Conservation (phyloP, 78 protist species). For the Dictyostelium discoideum region DNA sequence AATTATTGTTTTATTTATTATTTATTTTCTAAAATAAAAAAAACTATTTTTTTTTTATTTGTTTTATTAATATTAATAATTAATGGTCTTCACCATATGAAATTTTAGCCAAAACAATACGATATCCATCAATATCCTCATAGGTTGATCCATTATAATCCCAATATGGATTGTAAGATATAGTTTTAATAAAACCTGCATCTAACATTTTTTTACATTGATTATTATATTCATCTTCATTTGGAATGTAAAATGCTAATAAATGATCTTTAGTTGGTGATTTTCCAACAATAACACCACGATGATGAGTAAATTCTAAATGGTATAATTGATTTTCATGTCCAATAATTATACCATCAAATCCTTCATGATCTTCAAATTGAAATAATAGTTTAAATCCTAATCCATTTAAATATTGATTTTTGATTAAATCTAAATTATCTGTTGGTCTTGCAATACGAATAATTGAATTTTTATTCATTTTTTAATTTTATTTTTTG, state of each 20-base stretch:
- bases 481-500: background rate
- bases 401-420: slow-evolving; percentile 2
- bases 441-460: slow-evolving; percentile 31
- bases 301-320: slow-evolving; percentile 20
- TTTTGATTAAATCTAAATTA: background rate
- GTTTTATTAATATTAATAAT: background rate
- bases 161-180: slow-evolving; percentile 26
- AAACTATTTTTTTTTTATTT: background rate
- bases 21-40: no score
- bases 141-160: background rate
- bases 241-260: background rate
- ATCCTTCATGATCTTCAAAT: slow-evolving; percentile 18
- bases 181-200: background rate
- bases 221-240: background rate
- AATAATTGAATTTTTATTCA: background rate
- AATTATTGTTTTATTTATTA: no score
- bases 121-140: slow-evolving; percentile 23
- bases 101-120: slow-evolving; percentile 20
- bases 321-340: slow-evolving; percentile 7
- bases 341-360: slow-evolving; percentile 13
- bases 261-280: slow-evolving; percentile 22
- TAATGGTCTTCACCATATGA: background rate
- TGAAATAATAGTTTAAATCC: slow-evolving; percentile 4
- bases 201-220: slow-evolving; percentile 17
- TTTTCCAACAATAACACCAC: background rate